These are phyloP conservation scores for Podospora anserina DNA, from an alignment of 495 filamentous ascomycete genomes.

Conservation along the genomic window DNA sequence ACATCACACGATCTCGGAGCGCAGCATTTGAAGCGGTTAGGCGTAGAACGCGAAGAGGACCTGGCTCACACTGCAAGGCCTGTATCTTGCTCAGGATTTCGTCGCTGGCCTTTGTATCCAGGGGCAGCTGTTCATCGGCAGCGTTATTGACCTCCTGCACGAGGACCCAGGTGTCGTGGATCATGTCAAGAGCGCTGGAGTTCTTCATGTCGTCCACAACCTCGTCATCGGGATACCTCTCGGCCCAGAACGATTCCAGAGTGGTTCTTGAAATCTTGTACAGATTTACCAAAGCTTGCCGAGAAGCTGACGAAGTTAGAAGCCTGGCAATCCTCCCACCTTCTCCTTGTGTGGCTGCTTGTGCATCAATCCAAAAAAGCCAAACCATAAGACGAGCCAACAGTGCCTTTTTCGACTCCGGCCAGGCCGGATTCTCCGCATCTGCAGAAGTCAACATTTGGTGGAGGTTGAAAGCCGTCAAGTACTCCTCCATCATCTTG, in stretches of 20 bases:
- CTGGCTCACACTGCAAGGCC: slow-evolving; percentile 17
- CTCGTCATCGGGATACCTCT: slow-evolving; percentile 47
- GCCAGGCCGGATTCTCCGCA: background rate
- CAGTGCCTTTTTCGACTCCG: slow-evolving; percentile 14
- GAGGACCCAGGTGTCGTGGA: slow-evolving; percentile 42
- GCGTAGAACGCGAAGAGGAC: slow-evolving; percentile 33
- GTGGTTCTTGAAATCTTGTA: slow-evolving; percentile 22
- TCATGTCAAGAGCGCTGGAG: slow-evolving; percentile 26
- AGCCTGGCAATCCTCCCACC: slow-evolving; percentile 29
- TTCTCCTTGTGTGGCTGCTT: slow-evolving; percentile 25
- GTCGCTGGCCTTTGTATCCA: slow-evolving; percentile 6
- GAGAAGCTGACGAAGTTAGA: slow-evolving; percentile 10
- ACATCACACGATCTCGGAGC: slow-evolving; percentile 39
- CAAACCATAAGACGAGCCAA: slow-evolving; percentile 29
- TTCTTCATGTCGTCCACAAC: slow-evolving; percentile 51
- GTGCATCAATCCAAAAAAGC: slow-evolving; percentile 32
- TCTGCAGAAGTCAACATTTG: slow-evolving; percentile 6
- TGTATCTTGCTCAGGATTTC: slow-evolving; percentile 22
- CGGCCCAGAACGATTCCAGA: slow-evolving; percentile 34
- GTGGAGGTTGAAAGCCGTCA: slow-evolving; percentile 10
- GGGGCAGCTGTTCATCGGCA: slow-evolving; percentile 1
- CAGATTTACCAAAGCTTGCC: slow-evolving; percentile 20
- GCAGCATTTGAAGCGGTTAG: slow-evolving; percentile 37
- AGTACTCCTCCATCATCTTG: slow-evolving; percentile 17
- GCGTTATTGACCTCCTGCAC: slow-evolving; percentile 35